phyloP scores from a whole-genome alignment of 2,329 filamentous ascomycete genomes.

The Aspergillus niger region DNA sequence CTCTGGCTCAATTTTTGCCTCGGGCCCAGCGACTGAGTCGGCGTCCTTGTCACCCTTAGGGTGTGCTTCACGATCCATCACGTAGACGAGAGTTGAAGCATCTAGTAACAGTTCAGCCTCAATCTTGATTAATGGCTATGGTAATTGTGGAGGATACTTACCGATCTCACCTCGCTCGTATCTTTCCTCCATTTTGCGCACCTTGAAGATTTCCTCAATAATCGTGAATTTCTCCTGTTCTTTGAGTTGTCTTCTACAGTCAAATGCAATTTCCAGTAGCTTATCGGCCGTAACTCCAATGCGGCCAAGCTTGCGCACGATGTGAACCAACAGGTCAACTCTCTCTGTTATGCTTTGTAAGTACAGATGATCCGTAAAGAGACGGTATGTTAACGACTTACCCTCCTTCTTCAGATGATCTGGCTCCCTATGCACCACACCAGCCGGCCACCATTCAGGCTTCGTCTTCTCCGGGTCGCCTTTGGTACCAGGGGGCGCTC shows the following conservation, averaged over 20 bases:
- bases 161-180: constrained; percentile 46
- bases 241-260: constrained; percentile 42
- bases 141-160: constrained; percentile 22
- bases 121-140: not conserved
- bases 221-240: constrained; percentile 39
- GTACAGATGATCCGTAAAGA: not conserved
- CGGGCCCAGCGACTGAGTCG: constrained; percentile 29
- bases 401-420: constrained; percentile 51
- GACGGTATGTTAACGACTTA: constrained; percentile 30
- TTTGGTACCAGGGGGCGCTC: constrained; percentile 39
- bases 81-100: constrained; percentile 39
- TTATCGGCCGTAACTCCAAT: constrained; percentile 41
- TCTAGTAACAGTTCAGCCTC: constrained; percentile 25
- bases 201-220: constrained; percentile 45
- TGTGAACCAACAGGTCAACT: constrained; percentile 43
- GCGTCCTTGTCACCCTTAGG: constrained; percentile 36
- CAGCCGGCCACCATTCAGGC: constrained; percentile 48
- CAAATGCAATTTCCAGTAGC: constrained; percentile 43
- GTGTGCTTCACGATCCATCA: constrained; percentile 39
- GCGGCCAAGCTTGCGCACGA: constrained; percentile 41
- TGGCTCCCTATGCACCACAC: constrained; percentile 51
- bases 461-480: constrained; percentile 49
- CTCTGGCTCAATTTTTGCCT: constrained; percentile 23
- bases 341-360: constrained; percentile 29
- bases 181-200: constrained; percentile 44